Percentiles rank a stretch among this genome's conserved stretches.
These are phyloP conservation scores for Wickerhamiella lipophila DNA, from an alignment of 805 yeast genomes.

Conservation along the genomic window DNA sequence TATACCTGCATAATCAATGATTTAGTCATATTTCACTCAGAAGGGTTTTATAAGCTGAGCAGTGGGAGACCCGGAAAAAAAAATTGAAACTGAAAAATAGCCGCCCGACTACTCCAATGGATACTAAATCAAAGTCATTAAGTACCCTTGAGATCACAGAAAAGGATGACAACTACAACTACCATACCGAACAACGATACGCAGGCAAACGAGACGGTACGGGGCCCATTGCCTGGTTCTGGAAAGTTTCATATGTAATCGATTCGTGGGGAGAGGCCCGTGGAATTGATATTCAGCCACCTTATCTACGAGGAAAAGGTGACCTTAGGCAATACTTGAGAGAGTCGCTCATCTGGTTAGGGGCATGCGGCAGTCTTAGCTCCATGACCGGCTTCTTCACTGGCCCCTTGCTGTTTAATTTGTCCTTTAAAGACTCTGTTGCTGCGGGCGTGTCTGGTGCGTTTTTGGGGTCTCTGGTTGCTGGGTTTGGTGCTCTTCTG, in stretches of 20 bases:
- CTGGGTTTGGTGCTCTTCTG: slow-evolving; percentile 74
- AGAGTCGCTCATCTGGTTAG: slow-evolving; percentile 66
- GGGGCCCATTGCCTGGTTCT: slow-evolving; percentile 20
- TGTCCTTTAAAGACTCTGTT: slow-evolving; percentile 54
- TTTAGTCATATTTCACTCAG: slow-evolving; percentile 1
- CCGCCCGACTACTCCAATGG: not conserved
- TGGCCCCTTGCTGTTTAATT: slow-evolving; percentile 58
- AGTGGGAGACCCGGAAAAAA: not conserved
- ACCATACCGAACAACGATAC: slow-evolving; percentile 14
- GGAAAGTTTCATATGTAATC: slow-evolving; percentile 24
- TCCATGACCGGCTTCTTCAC: slow-evolving; percentile 75
- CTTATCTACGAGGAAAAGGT: slow-evolving; percentile 41
- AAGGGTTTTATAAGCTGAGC: not conserved
- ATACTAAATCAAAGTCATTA: not conserved
- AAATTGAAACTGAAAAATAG: no score
- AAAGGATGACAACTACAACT: slow-evolving; percentile 15
- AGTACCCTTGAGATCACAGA: not conserved
- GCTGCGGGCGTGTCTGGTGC: slow-evolving; percentile 52
- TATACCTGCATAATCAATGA: not conserved
- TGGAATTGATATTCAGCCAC: slow-evolving; percentile 65
- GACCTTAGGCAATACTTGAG: slow-evolving; percentile 18
- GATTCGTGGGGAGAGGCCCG: slow-evolving; percentile 56
- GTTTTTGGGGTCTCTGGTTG: slow-evolving; percentile 57
- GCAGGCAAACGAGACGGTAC: slow-evolving; percentile 14
- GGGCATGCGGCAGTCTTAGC: slow-evolving; percentile 79